A percentile compares a stretch with the other conserved stretches of the same genome.
Evolutionary conservation across 2,329 filamentous ascomycete species (phyloP).

Genomic region (Fonsecaea erecta): DNA sequence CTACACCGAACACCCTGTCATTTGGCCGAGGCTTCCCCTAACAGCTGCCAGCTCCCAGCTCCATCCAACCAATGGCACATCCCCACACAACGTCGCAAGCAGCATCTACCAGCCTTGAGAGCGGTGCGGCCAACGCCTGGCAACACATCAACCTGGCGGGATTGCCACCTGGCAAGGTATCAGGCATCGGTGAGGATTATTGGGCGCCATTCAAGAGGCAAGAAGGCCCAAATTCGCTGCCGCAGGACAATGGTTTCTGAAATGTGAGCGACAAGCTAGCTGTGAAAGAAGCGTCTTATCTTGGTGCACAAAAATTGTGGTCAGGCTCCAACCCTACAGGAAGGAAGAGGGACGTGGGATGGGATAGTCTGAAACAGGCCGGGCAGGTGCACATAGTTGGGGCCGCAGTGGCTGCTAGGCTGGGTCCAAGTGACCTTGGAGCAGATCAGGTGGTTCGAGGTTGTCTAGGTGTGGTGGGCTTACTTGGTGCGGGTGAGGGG

Average conservation of each 20-base stretch:
- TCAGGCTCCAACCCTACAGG: slow-evolving; percentile 8
- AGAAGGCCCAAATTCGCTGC: neutral
- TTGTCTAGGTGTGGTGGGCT: slow-evolving; percentile 10
- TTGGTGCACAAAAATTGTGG: neutral
- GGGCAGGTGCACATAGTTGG: slow-evolving; percentile 3
- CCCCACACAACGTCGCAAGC: neutral
- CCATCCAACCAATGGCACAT: slow-evolving; percentile 3
- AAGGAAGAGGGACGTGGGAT: slow-evolving; percentile 7
- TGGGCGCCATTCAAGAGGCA: neutral
- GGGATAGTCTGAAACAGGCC: slow-evolving; percentile 15
- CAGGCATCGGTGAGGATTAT: neutral
- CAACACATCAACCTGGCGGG: neutral
- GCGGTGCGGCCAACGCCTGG: neutral
- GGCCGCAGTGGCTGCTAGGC: slow-evolving; percentile 5
- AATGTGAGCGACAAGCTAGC: neutral
- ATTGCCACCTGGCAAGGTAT: slow-evolving; percentile 7
- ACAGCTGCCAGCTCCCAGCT: slow-evolving; percentile 1
- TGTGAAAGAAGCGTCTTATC: neutral
- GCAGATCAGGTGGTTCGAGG: slow-evolving; percentile 13
- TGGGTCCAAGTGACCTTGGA: slow-evolving; percentile 9
- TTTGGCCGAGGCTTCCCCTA: slow-evolving; percentile 7
- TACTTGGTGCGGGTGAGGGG: slow-evolving; percentile 6
- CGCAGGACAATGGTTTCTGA: neutral
- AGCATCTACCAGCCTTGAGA: neutral
- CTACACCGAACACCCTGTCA: neutral